A percentile compares a stretch with the other conserved stretches of the same genome.
phyloP scores from a whole-genome alignment of 106 monocot genomes.

The Allium cepa region DNA sequence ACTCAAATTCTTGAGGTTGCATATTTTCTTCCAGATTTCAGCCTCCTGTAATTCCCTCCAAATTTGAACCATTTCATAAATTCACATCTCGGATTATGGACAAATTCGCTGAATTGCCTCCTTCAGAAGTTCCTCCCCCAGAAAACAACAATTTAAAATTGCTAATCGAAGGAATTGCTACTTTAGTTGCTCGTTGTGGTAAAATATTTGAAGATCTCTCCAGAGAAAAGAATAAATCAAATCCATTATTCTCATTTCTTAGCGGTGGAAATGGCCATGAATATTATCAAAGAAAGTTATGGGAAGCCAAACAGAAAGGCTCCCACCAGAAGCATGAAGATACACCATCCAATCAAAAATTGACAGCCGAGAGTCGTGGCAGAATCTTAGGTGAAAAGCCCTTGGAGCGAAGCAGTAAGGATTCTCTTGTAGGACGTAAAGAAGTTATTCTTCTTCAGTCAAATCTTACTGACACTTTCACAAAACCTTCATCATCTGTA shows the following conservation, averaged over 20 bases:
- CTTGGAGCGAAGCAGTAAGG: slow-evolving; percentile 33
- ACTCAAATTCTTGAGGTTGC: no score
- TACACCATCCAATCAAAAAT: slow-evolving; percentile 29
- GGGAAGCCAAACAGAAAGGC: slow-evolving; percentile 78
- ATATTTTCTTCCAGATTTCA: slow-evolving; percentile 45
- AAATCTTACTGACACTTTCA: slow-evolving; percentile 73
- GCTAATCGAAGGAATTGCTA: slow-evolving; percentile 83
- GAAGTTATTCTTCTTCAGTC: slow-evolving; percentile 50
- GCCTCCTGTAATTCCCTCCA: slow-evolving; percentile 65
- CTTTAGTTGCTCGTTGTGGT: slow-evolving; percentile 81
- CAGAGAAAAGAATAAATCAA: slow-evolving; percentile 69
- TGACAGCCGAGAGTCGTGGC: slow-evolving; percentile 79
- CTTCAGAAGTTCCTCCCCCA: slow-evolving; percentile 75
- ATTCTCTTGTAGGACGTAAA: slow-evolving; percentile 13
- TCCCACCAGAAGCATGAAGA: slow-evolving; percentile 22
- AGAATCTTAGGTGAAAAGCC: slow-evolving; percentile 85
- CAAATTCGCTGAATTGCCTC: slow-evolving; percentile 41
- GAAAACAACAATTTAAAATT: slow-evolving; percentile 59
- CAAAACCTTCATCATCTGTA: slow-evolving; percentile 58
- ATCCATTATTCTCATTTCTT: slow-evolving; percentile 82
- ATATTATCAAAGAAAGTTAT: slow-evolving; percentile 80
- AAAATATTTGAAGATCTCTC: slow-evolving; percentile 89
- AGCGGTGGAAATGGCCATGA: slow-evolving; percentile 64
- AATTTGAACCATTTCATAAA: slow-evolving; percentile 67
- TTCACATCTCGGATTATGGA: slow-evolving; percentile 31